Evolutionary conservation across 2,329 filamentous ascomycete genomes (phyloP), one percentile per base, ranked within the genome.

Genomic region (Pseudocercospora fijiensis): DNA sequence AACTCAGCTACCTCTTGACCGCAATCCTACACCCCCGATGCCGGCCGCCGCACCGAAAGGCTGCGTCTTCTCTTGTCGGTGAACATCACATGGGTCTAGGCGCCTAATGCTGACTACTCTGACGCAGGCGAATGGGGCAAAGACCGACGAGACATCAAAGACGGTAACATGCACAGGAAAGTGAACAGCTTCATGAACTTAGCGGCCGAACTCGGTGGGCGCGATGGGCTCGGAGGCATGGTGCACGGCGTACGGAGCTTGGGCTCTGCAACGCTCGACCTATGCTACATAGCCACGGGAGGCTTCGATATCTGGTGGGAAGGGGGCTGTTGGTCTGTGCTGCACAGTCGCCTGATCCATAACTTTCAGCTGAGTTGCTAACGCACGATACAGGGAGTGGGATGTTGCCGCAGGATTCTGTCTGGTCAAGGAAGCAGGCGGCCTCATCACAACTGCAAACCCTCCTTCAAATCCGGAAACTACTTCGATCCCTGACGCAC

Each of bases 221-320:
- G 88, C 3, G 81, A 79, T 16, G 89, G 89, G 0, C 87, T 85
- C 69, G 89, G 90, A 0, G 90, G 89, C 0, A 92, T 92, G 89
- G 90, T 92, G 6, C 90, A 92, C 75, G 90, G 90, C 0, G 81
- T 92, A 52, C 78, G 90, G 65, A 90, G 88, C 74, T 74, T 92
- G 62, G 89, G 89, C 24, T 89, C 88, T 72, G 90, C 90, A 8
- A 90, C 90, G 1, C 73, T 92, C 60, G 90, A 92, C 75, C 76
- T 92, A 56, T 89, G 89, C 0, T 92, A 92, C 74, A 85, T 86
- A 9, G 90, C 90, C 11, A 90, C 90, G 83, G 90, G 68, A 0
- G 81, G 86, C 0, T 88, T 92, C 68, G 90, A 92, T 76, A 90
- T 92, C 10, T 92, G 90, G 89, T 92, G 89, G 89, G 89, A 92